Percentiles rank a stretch among this genome's conserved stretches.
phyloP scores from a whole-genome alignment of 805 yeast species.

The Saccharomycopsis babjevae region DNA sequence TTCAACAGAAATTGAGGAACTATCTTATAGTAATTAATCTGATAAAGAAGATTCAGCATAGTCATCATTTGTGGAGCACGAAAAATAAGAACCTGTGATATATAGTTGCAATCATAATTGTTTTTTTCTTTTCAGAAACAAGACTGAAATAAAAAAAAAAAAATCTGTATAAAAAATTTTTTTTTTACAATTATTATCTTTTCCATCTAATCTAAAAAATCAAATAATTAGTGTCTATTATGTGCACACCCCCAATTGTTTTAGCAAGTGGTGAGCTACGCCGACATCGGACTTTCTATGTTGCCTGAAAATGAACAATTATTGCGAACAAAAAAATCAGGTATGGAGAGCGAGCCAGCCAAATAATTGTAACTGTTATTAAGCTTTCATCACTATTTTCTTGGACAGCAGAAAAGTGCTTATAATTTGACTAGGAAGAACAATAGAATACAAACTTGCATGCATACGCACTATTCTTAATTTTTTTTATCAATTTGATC shows the following conservation, averaged over 20 bases:
- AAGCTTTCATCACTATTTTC: not conserved
- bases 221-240: not conserved
- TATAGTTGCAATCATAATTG: too few relatives aligned
- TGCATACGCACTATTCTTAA: not conserved
- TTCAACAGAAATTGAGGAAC: too few relatives aligned
- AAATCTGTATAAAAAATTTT: not conserved
- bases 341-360: not conserved
- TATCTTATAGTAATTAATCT: too few relatives aligned
- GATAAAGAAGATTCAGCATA: too few relatives aligned
- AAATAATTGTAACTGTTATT: not conserved
- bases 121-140: too few relatives aligned
- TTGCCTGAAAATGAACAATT: not conserved
- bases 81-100: too few relatives aligned
- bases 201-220: not conserved
- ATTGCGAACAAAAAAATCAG: too few relatives aligned
- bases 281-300: not conserved
- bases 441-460: not conserved
- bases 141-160: not conserved
- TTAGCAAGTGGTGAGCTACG: not conserved
- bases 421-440: not conserved
- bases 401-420: not conserved
- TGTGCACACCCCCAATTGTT: not conserved
- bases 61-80: too few relatives aligned
- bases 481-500: slow-evolving; percentile 1
- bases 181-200: not conserved